These are phyloP conservation scores for Larix kaempferi DNA, from an alignment of 75 land plant genomes.

Conservation along the genomic window DNA sequence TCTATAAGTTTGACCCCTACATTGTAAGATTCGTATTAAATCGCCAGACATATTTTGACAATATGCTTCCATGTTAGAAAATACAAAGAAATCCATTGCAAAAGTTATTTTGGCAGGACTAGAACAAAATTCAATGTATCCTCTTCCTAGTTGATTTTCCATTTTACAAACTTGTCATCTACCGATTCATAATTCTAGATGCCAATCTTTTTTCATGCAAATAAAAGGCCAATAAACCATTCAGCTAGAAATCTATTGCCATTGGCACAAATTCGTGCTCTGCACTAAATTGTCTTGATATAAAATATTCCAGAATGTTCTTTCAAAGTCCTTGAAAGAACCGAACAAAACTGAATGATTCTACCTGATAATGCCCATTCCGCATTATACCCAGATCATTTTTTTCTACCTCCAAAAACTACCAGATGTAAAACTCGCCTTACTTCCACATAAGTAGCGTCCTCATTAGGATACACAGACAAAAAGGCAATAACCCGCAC, in stretches of 20 bases:
- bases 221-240: background rate
- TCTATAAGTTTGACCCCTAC: background rate
- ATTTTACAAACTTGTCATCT: background rate
- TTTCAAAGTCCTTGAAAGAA: background rate
- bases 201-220: too few species aligned
- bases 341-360: background rate
- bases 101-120: background rate
- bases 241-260: background rate
- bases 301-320: background rate
- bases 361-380: background rate
- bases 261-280: background rate
- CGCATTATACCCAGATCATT: background rate
- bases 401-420: background rate
- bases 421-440: background rate
- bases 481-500: background rate
- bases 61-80: background rate
- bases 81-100: background rate
- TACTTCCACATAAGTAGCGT: background rate
- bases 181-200: background rate
- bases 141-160: background rate
- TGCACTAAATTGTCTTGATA: background rate
- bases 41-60: background rate
- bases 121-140: background rate
- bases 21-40: background rate
- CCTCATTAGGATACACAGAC: background rate